Evolutionary conservation across 108 stramenopile genomes (phyloP), one percentile per base, ranked within the genome.

Genomic region (Cyclostephanos tholiformis): DNA sequence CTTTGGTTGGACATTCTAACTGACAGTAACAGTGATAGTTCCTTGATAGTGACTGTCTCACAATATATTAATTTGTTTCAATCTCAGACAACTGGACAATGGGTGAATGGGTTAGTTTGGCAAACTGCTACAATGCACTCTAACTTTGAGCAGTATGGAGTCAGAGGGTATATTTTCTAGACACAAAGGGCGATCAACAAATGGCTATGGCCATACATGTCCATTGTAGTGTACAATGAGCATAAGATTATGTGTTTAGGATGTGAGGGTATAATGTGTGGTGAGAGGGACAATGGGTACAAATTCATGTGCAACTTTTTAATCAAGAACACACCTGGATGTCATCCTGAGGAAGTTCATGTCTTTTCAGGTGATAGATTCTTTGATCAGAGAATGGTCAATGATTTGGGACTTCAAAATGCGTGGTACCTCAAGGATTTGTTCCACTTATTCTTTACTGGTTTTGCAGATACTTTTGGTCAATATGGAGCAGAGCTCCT

Each of bases 71-170:
- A 4, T 32, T 32, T 32, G 32, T 4, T 32, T 32, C 32, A 32
- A 32, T 32, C 32, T 32, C 32, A 32, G 32, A 32, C 32, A 32
- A 32, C 32, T 4, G 32, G 32, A 32, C 32, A 32, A 32, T 32
- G 32, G 32, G 32, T 32, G 32, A 32, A 32, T 32, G 32, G 32
- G 32, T 32, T 32, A 32, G 32, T 32, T 4, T 32, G 32, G 32
- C 32, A 32, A 32, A 32, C 32, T 32, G 67, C 66, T 23, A 76
- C 66, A 27, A 68, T 75, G 74, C 35, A 65, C 6, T 30, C 59
- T 36, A 68, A 76, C 38, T 76, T 67, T 72, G 75, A 75, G 56
- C 27, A 61, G 16, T 67, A 60, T 32, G 65, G 74, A n/a, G n/a
- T n/a, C n/a, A n/a, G n/a, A 12, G 44, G 11, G 20, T 66, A 59